Base-by-base conservation (phyloP, 306 rosid genomes). In the Canavalia ensiformis region DNA sequence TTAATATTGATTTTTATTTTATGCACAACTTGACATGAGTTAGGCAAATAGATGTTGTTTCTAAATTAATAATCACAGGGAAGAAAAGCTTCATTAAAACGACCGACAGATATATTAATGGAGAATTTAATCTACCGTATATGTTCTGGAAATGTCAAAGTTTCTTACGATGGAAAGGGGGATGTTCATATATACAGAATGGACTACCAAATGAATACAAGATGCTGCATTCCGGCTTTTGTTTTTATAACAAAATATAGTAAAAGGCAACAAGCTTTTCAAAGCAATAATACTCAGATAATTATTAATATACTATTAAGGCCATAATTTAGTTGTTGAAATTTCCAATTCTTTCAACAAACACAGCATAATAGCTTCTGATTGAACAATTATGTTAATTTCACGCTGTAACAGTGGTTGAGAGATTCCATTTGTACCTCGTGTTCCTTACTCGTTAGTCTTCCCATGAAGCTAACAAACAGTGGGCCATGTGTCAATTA, bases 251-350 rank as follows among this genome's bases (percentile, higher is more conserved):
- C 37, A 67, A 67, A 68, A 45, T 44, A 68, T 18, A 1, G 7
- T 4, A 10, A 64, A 72, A 47, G 47, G 67, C 8, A 72, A 72
- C 44, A 41, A 13, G 33, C 7, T 9, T 25, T 72, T 72, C 12
- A 83, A 71, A 83, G 42, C 8, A 37, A 29, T 42, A 56, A 57
- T 73, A 59, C 58, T 51, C 41, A 52, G 49, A 54, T 62, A 41
- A 65, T 81, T 29, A 75, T 60, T 50, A 60, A 60, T 18, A 51
- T 30, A 60, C 49, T 37, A 41, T 74, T 70, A 68, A 52, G 72
- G 75, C 76, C 74, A 82, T 73, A 87, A 74, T 82, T 74, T 5
- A 77, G 78, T 79, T 50, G 90, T 84, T 72, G 83, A 84, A 82
- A 70, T 62, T 73, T 84, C 82, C n/a, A 78, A 71, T 75, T 30